phyloP scores from a whole-genome alignment of 2,329 filamentous ascomycete genomes.

The Calonectria henricotiae region DNA sequence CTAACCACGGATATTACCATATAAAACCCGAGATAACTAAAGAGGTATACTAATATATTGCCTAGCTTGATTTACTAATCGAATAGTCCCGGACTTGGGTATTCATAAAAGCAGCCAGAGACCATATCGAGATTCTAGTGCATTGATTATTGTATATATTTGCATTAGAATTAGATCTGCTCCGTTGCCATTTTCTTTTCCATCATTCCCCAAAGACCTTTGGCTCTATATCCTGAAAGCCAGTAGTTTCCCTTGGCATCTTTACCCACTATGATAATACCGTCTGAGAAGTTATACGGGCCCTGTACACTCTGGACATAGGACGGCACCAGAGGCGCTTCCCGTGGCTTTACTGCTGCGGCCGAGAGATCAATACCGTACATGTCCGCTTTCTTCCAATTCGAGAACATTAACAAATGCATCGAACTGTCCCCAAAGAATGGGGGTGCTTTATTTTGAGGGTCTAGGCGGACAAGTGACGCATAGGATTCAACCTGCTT shows the following conservation, averaged over 20 bases:
- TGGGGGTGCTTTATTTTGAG: neutral
- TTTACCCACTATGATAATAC: neutral
- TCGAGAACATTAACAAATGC: neutral
- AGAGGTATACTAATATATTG: too few species aligned
- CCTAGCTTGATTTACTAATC: too few species aligned
- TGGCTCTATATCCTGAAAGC: neutral
- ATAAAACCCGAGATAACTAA: too few species aligned
- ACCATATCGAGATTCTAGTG: too few species aligned
- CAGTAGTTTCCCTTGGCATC: neutral
- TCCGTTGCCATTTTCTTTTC: neutral
- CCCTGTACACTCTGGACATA: neutral
- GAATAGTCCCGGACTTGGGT: too few species aligned
- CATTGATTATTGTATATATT: too few species aligned
- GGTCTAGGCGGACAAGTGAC: neutral
- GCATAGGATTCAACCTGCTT: neutral
- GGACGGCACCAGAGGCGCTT: neutral
- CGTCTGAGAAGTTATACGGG: neutral
- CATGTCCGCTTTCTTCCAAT: constrained; percentile 3
- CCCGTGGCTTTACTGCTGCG: neutral
- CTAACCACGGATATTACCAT: too few species aligned
- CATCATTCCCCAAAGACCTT: constrained; percentile 3
- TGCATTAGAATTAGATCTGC: neutral
- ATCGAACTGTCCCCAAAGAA: neutral
- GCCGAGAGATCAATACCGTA: neutral
- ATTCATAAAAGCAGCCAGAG: too few species aligned